phyloP scores from a whole-genome alignment of 495 filamentous ascomycete species.

The Neurospora sp. region DNA sequence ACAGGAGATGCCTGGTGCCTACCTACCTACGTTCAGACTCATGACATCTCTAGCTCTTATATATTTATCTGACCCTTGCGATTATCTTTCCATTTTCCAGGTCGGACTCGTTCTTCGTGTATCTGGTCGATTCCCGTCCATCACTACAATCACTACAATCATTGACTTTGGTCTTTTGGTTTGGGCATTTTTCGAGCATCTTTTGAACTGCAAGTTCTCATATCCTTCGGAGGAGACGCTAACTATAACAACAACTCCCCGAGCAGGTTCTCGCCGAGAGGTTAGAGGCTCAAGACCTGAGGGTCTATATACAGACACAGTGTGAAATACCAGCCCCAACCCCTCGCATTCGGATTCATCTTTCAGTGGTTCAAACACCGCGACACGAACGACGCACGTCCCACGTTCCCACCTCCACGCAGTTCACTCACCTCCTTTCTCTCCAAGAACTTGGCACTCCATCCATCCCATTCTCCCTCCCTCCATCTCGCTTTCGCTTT shows the following conservation, averaged over 20 bases:
- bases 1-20: not conserved
- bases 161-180: not conserved
- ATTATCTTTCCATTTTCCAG: no score
- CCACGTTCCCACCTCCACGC: not conserved
- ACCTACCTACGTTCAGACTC: not conserved
- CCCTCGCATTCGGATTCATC: not conserved
- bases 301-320: not conserved
- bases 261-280: not conserved
- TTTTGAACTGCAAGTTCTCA: not conserved
- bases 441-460: not conserved
- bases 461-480: not conserved
- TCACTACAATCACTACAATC: not conserved
- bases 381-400: not conserved
- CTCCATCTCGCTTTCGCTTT: conserved; percentile 2
- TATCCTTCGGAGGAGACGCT: not conserved
- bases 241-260: not conserved
- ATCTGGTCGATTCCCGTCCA: not conserved
- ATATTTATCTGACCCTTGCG: not conserved
- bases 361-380: not conserved
- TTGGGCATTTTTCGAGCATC: not conserved
- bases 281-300: not conserved
- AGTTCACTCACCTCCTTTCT: not conserved
- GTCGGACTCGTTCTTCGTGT: not conserved
- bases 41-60: not conserved
- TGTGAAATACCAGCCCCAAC: not conserved